These are phyloP conservation scores for Gossypium lobatum DNA, from an alignment of 441 rosid species.

Conservation along the genomic window DNA sequence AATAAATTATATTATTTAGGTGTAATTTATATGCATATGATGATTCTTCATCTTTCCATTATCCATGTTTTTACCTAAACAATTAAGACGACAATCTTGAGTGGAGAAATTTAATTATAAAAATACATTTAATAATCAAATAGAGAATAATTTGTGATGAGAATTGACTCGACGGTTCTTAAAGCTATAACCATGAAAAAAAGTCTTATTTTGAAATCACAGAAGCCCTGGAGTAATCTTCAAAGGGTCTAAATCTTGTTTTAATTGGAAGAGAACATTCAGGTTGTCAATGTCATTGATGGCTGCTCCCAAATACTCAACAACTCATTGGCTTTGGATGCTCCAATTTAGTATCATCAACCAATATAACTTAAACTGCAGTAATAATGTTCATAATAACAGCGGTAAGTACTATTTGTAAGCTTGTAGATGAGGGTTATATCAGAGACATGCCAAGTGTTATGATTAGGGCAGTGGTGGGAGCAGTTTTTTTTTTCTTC, in stretches of 20 bases:
- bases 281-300: not conserved
- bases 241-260: not conserved
- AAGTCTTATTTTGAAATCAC: not conserved
- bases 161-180: not conserved
- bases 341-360: not conserved
- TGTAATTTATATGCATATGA: too few relatives aligned
- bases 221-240: not conserved
- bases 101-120: not conserved
- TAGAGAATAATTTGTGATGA: not conserved
- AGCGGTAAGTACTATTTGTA: too few relatives aligned
- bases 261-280: not conserved
- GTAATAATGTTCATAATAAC: too few relatives aligned
- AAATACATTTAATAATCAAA: not conserved
- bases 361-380: too few relatives aligned
- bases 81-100: not conserved
- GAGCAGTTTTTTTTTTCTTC: constrained; percentile 26
- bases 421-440: not conserved
- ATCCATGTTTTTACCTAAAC: not conserved
- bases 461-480: constrained; percentile 16
- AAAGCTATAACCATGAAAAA: not conserved
- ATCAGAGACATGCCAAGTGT: not conserved
- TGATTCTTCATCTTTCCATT: not conserved
- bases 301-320: not conserved
- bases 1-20: too few relatives aligned
- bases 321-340: not conserved